Evolutionary conservation across 352 stramenopile genomes (phyloP), one percentile per base, ranked within the genome.

Genomic region (Phytophthora nicotianae): DNA sequence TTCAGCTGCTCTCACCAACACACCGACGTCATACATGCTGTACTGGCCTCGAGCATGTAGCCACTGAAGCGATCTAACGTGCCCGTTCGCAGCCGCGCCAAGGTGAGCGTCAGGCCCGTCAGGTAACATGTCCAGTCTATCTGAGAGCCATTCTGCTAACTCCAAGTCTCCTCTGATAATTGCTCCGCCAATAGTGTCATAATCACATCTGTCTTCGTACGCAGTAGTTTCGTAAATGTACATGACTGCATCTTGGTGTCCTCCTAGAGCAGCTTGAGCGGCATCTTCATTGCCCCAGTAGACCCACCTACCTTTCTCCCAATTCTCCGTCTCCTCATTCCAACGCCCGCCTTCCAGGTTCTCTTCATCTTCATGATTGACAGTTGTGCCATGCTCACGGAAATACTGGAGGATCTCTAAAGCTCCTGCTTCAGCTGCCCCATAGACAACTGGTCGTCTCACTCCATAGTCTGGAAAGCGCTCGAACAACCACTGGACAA

Each of bases 401-500:
- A 58, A 59, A 13, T 38, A 47, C 20, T 24, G 27, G 0, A 61
- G 21, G 14, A 52, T 47, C 53, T 61, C 53, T 32, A 53, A n/a
- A 32, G 20, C 27, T 3, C 53, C 53, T 11, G 27, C 27, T 14
- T 14, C 4, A 5, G 53, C 29, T 5, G 53, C 42, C 4, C 14
- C 27, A 26, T 61, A 51, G 19, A 61, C 41, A 20, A 61, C 53
- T 17, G 23, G 24, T 8, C 52, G 41, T 37, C 54, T 4, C 32
- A 62, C 54, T 10, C 42, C 41, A 19, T 46, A 60, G 32, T 35
- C 40, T 17, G 52, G 54, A 29, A 48, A 62, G 2, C 17, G 45
- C 4, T 50, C 56, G 14, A 64, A 64, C 19, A 64, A 10, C 56
- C 56, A 64, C 10, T 14, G 46, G 1, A 57, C 26, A 0, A 58